Evolutionary conservation across 768 basidiomycete genomes (phyloP), one percentile per base, ranked within the genome.

Genomic region (Lentinula sp.): DNA sequence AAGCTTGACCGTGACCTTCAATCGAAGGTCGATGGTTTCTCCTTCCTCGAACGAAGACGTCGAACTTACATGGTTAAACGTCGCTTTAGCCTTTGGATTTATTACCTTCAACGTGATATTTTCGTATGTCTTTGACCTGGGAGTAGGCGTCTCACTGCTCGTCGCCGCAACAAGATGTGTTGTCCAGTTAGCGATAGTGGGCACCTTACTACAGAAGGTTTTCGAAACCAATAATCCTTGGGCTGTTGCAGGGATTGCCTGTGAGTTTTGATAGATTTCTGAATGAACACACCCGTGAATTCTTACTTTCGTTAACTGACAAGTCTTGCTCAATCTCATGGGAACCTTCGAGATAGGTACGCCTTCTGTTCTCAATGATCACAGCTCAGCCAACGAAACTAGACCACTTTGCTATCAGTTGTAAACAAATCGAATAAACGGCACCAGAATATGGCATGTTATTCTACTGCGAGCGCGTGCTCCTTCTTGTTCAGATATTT

Each of bases 401-500:
- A 5, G 7, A 39, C 37, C 37, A 34, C 16, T 21, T 32, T 57
- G 8, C 8, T 13, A 13, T 6, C 21, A 90, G 90, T 92, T 11
- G 79, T 87, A 46, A 91, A 93, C 75, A 93, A 91, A 70, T 83
- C 88, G 4, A 85, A 87, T 66, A 80, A 84, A 61, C 77, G 93
- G 21, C 91, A 86, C 68, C 67, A 79, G 18, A 73, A 88, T 61
- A 95, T 95, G 90, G 92, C 88, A 66, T 43, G 63, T 65, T 46
- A 9, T 39, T 1, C 13, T 23, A 6, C 43, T 40, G 16, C 1
- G 16, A 15, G 4, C 32, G 28, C 40, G 21, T 5, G 6, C 18
- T 43, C 21, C 8, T 15, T 1, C 9, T 8, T 23, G 23, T 40
- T 45, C 40, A 43, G 39, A 4, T 18, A 15, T n/a, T 40, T 7